Percentiles rank a stretch among this genome's conserved stretches.
Conservation (phyloP, 345 rosid genomes). For the Carallia pectinifolia region DNA sequence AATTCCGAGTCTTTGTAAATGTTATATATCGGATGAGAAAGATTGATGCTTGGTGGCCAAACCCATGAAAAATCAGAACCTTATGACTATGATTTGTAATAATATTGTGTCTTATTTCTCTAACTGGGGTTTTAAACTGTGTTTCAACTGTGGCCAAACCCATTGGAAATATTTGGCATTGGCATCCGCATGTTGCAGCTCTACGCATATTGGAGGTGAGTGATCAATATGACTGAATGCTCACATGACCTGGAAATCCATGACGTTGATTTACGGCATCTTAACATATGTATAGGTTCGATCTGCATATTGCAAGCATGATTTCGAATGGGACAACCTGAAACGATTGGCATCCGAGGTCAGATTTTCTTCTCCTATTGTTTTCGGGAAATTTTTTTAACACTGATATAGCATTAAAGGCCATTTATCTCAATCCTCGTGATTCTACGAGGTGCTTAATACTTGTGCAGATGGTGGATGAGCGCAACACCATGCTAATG, state of each 20-base stretch:
- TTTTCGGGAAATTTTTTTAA: neutral
- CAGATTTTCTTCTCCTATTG: slow-evolving; percentile 1
- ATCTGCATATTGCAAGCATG: slow-evolving; percentile 73
- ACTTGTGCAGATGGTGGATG: slow-evolving; percentile 51
- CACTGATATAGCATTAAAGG: neutral
- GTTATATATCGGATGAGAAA: too few relatives aligned
- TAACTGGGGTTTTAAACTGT: too few relatives aligned
- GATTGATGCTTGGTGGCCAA: too few relatives aligned
- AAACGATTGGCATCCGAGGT: slow-evolving; percentile 58
- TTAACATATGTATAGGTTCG: slow-evolving; percentile 48
- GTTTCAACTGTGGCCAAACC: neutral
- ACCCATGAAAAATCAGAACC: too few relatives aligned
- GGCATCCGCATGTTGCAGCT: slow-evolving; percentile 33
- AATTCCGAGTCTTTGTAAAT: too few relatives aligned
- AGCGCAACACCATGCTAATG: slow-evolving; percentile 68
- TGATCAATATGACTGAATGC: neutral
- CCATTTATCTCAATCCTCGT: neutral
- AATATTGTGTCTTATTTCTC: neutral
- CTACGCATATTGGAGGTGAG: slow-evolving; percentile 75
- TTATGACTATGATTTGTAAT: too few relatives aligned
- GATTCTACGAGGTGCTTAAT: neutral
- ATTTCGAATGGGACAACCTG: slow-evolving; percentile 86
- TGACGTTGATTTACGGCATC: neutral
- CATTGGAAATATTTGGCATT: neutral
- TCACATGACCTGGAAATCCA: neutral